Evolutionary conservation across 2,329 filamentous ascomycete species (phyloP).

Genomic region (Phaeosphaeriaceae sp.): DNA sequence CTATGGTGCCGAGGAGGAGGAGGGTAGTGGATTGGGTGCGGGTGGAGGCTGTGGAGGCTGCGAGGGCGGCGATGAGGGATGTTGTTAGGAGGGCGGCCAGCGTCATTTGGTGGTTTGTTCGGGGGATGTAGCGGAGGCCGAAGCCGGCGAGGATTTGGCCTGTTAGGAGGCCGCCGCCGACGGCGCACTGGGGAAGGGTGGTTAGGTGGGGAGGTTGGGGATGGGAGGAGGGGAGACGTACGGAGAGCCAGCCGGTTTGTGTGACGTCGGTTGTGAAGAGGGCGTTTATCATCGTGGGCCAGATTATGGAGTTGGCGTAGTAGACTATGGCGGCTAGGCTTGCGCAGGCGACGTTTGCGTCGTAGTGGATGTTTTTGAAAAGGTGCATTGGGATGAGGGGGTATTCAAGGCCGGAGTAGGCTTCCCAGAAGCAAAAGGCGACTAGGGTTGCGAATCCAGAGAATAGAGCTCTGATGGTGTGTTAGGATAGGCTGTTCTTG

Average conservation of each 20-base stretch:
- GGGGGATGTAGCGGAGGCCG: constrained; percentile 36
- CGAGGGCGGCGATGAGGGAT: constrained; percentile 35
- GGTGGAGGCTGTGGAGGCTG: constrained; percentile 24
- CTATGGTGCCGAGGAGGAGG: constrained; percentile 33
- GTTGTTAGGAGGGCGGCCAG: constrained; percentile 31
- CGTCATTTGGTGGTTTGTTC: constrained; percentile 42
- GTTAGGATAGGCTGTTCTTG: too few species aligned
- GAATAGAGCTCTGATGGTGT: constrained; percentile 31
- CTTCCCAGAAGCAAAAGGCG: constrained; percentile 41
- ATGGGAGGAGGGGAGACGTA: constrained; percentile 7
- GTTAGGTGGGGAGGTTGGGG: not conserved
- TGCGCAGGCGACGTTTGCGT: constrained; percentile 42
- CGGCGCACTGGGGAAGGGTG: constrained; percentile 30
- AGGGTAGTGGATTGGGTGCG: constrained; percentile 26
- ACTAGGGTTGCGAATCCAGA: constrained; percentile 41
- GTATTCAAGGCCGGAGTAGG: constrained; percentile 37
- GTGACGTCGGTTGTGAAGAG: constrained; percentile 36
- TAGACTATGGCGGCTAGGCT: constrained; percentile 43
- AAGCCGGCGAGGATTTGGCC: constrained; percentile 40
- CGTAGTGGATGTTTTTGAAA: constrained; percentile 43
- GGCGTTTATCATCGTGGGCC: constrained; percentile 38
- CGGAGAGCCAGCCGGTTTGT: constrained; percentile 41
- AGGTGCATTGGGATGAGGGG: constrained; percentile 48
- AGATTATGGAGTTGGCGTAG: constrained; percentile 42
- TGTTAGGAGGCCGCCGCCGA: constrained; percentile 40